Percentiles rank a stretch among this genome's conserved stretches.
Evolutionary conservation across 305 asterid genomes (phyloP).

Genomic region (Striga hermonthica): DNA sequence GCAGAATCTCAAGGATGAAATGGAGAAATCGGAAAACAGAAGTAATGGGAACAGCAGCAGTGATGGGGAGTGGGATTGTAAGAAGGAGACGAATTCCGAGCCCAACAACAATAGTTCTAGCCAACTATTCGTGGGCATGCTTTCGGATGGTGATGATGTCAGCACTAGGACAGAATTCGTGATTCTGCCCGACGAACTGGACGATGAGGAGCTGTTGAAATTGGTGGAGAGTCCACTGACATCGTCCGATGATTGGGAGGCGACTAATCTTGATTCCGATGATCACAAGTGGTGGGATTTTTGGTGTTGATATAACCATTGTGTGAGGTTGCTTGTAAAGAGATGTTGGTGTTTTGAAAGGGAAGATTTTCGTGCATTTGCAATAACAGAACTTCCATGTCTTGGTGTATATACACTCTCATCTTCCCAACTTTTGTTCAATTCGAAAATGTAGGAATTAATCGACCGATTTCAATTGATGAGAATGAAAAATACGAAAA

Average conservation of each 20-base stretch:
- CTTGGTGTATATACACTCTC: background rate
- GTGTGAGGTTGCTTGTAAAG: background rate
- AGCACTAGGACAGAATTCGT: constrained; percentile 21
- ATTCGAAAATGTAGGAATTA: background rate
- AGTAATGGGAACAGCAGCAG: background rate
- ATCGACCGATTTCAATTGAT: background rate
- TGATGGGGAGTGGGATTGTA: constrained; percentile 14
- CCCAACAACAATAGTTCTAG: background rate
- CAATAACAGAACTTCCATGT: background rate
- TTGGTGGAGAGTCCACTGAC: constrained; percentile 14
- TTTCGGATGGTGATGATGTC: constrained; percentile 35
- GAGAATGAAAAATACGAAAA: background rate
- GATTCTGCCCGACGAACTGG: constrained; percentile 3
- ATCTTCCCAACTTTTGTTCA: background rate
- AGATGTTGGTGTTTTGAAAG: background rate
- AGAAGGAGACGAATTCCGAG: background rate
- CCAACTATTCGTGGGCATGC: constrained; percentile 3
- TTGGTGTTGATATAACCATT: constrained; percentile 11
- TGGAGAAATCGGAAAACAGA: constrained; percentile 14
- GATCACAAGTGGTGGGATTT: constrained; percentile 25
- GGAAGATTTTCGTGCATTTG: background rate
- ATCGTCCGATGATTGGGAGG: constrained; percentile 16
- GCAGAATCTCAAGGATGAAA: constrained; percentile 39
- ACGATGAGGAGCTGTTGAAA: constrained; percentile 17
- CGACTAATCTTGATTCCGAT: constrained; percentile 14